Percentiles rank a stretch among this genome's conserved stretches.
Evolutionary conservation across 805 yeast species (phyloP).

Genomic region (Yarrowia sp.): DNA sequence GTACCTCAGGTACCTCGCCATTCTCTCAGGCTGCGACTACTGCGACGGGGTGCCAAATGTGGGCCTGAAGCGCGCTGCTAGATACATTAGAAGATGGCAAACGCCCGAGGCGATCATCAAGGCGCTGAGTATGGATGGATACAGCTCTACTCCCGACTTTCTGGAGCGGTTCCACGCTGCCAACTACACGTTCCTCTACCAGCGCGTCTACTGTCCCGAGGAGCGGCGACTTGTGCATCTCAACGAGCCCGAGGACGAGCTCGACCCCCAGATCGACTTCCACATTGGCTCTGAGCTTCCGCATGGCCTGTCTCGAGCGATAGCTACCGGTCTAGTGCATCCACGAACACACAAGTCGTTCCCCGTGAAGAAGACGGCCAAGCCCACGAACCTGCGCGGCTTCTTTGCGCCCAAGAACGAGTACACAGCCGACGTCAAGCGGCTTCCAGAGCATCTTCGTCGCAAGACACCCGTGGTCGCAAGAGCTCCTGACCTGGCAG

Average conservation of each 20-base stretch:
- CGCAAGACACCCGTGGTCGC: neutral
- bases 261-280: slow-evolving; percentile 36
- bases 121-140: slow-evolving; percentile 60
- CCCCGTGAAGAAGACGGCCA: neutral
- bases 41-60: slow-evolving; percentile 80
- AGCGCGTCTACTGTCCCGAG: slow-evolving; percentile 77
- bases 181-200: slow-evolving; percentile 74
- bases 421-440: slow-evolving; percentile 6
- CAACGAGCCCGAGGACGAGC: slow-evolving; percentile 48
- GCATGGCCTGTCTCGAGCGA: neutral
- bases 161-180: slow-evolving; percentile 64
- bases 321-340: slow-evolving; percentile 12
- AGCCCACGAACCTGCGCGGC: neutral
- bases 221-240: slow-evolving; percentile 52
- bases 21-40: slow-evolving; percentile 95
- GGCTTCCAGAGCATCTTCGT: neutral
- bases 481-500: neutral
- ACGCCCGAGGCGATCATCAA: slow-evolving; percentile 47
- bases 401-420: slow-evolving; percentile 15
- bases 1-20: slow-evolving; percentile 73
- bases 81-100: slow-evolving; percentile 51
- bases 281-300: slow-evolving; percentile 42
- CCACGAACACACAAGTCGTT: slow-evolving; percentile 19
- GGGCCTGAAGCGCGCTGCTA: slow-evolving; percentile 76
- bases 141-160: slow-evolving; percentile 57